Evolutionary conservation across 1,139 yeast species (phyloP), one percentile per base, ranked within the genome.

Genomic region (Kodamaea plutei): DNA sequence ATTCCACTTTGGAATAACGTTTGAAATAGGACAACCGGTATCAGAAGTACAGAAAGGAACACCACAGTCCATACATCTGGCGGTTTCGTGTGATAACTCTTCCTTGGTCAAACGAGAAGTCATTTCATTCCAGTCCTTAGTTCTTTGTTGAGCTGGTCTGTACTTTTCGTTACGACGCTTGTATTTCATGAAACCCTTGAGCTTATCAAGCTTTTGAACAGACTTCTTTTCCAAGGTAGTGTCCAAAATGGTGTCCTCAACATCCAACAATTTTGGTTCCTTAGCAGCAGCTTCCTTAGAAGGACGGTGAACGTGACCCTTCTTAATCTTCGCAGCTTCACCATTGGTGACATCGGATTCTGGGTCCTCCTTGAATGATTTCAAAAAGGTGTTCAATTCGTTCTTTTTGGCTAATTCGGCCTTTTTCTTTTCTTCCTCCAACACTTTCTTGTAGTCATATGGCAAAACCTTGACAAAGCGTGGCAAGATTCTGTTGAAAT

Each of bases 31-130:
- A 67, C 98, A 91, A 40, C 98, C 98, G 29, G 95, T 84, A 59
- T 91, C 97, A 25, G 95, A 83, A 54, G 93, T 94, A 70, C 98
- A 91, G 76, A 89, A 91, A 39, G 98, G 98, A 50, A 91, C 95
- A 68, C 98, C 98, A 70, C 98, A 91, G 64, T 91, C 98, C 96
- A 91, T 91, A 74, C 98, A 91, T 62, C 98, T 79, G n/a, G 97
- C 96, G 36, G 97, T 85, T 66, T 91, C 97, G 54, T 73, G 74
- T 55, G 80, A 76, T 54, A 91, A 79, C 46, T 91, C 97, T 34
- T 84, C 89, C 61, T 84, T 83, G 39, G 88, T 69, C 46, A 91
- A 72, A 41, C 96, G 79, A 11, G 76, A 64, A 12, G 94, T 80
- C 61, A 91, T 73, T 64, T 91, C 98, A 45, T 82, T 77, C 97